Evolutionary conservation across 192 early-diverging fungal genomes (phyloP).

Genomic region (Entrophospora sp.): DNA sequence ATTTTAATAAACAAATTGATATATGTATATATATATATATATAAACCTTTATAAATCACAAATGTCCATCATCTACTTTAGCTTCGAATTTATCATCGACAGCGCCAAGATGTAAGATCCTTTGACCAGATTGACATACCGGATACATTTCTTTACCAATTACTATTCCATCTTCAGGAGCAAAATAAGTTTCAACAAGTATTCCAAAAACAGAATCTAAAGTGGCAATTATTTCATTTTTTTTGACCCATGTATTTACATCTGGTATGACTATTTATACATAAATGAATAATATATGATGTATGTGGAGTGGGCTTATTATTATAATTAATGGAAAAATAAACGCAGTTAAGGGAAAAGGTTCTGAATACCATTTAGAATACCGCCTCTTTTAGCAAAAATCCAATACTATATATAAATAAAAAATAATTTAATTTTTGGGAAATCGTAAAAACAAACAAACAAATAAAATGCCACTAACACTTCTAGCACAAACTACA

Average conservation of each 20-base stretch:
- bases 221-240: conserved; percentile 77
- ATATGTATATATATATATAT: too few relatives aligned
- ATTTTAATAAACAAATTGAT: too few relatives aligned
- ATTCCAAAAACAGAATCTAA: conserved; percentile 87
- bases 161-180: conserved; percentile 71
- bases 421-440: conserved; percentile 1
- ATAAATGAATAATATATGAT: too few relatives aligned
- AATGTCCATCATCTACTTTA: conserved; percentile 51
- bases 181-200: conserved; percentile 75
- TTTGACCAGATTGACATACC: conserved; percentile 78
- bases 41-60: too few relatives aligned
- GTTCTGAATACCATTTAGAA: conserved; percentile 42
- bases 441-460: too few relatives aligned
- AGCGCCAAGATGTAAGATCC: conserved; percentile 80
- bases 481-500: conserved; percentile 51
- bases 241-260: conserved; percentile 72
- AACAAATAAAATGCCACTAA: conserved; percentile 19
- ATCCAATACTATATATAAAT: conserved; percentile 53
- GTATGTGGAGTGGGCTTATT: too few relatives aligned
- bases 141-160: conserved; percentile 81
- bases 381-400: conserved; percentile 78
- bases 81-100: conserved; percentile 45
- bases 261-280: conserved; percentile 63
- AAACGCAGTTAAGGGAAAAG: neutral
- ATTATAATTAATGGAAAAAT: too few relatives aligned